Percentiles rank a stretch among this genome's conserved stretches.
Evolutionary conservation across 805 yeast species (phyloP).

Genomic region (Brettanomyces nanus): DNA sequence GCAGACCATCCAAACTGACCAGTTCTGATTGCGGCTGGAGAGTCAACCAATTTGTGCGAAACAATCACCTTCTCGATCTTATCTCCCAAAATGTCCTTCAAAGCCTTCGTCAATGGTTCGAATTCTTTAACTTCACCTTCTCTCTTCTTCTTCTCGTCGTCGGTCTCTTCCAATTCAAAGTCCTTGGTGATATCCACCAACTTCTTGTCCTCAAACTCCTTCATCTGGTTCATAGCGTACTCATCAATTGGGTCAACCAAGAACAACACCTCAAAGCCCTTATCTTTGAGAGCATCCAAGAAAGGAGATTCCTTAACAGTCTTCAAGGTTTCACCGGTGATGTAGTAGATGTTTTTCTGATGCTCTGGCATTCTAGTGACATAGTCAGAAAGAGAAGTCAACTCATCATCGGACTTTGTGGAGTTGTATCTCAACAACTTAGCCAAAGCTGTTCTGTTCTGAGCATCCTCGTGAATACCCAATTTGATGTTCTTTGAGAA

Average conservation of each 20-base stretch:
- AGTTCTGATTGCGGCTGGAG: slow-evolving; percentile 99
- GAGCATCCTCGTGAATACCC: slow-evolving; percentile 98
- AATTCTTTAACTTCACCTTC: slow-evolving; percentile 88
- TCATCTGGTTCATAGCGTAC: slow-evolving; percentile 98
- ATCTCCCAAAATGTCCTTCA: slow-evolving; percentile 96
- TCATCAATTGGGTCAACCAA: slow-evolving; percentile 99
- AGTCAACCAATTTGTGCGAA: slow-evolving; percentile 92
- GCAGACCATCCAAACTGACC: slow-evolving; percentile 99
- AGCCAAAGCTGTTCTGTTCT: slow-evolving; percentile 93
- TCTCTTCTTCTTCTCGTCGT: slow-evolving; percentile 92
- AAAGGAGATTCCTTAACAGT: slow-evolving; percentile 99
- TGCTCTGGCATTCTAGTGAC: slow-evolving; percentile 99
- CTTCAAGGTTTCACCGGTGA: slow-evolving; percentile 97
- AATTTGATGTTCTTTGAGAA: slow-evolving; percentile 97
- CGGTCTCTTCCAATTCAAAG: slow-evolving; percentile 96
- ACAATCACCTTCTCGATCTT: slow-evolving; percentile 99
- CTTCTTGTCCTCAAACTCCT: slow-evolving; percentile 99
- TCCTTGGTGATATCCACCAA: slow-evolving; percentile 98
- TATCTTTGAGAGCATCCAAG: slow-evolving; percentile 97
- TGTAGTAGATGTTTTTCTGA: slow-evolving; percentile 98
- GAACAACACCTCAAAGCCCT: slow-evolving; percentile 96
- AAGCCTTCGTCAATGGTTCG: slow-evolving; percentile 89
- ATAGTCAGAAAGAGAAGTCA: slow-evolving; percentile 92
- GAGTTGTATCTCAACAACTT: slow-evolving; percentile 96
- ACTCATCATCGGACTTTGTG: slow-evolving; percentile 89